These are phyloP conservation scores for Hortiboletus campestris DNA, from an alignment of 768 basidiomycete genomes.

Conservation along the genomic window DNA sequence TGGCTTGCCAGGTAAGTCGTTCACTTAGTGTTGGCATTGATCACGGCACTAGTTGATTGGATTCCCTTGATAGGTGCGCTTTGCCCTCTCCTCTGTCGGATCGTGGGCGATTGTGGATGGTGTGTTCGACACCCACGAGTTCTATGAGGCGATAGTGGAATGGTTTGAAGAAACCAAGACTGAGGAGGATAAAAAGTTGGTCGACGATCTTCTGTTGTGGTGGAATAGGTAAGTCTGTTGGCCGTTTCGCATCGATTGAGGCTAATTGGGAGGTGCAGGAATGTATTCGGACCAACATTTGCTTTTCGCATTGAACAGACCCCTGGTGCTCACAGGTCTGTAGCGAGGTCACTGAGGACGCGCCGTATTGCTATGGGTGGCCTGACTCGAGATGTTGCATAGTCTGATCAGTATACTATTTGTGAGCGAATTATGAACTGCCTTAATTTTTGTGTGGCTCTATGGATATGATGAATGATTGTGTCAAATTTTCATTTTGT, in stretches of 20 bases:
- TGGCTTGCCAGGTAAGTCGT: not conserved
- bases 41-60: too few relatives aligned
- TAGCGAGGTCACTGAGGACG: not conserved
- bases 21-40: too few relatives aligned
- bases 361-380: not conserved
- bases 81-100: not conserved
- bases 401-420: not conserved
- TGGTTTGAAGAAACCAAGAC: constrained; percentile 1
- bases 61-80: not conserved
- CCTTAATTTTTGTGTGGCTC: not conserved
- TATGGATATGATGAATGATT: not conserved
- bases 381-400: not conserved
- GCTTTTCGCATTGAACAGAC: not conserved
- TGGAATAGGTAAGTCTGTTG: not conserved
- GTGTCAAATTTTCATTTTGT: not conserved
- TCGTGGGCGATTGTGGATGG: not conserved
- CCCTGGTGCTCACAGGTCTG: too few relatives aligned
- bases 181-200: too few relatives aligned
- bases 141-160: not conserved
- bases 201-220: not conserved
- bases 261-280: not conserved
- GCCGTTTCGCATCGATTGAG: not conserved
- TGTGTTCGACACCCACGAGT: not conserved
- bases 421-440: not conserved
- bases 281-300: not conserved